phyloP scores from a whole-genome alignment of 1,139 yeast species.

The Sugiyamaella japonica region DNA sequence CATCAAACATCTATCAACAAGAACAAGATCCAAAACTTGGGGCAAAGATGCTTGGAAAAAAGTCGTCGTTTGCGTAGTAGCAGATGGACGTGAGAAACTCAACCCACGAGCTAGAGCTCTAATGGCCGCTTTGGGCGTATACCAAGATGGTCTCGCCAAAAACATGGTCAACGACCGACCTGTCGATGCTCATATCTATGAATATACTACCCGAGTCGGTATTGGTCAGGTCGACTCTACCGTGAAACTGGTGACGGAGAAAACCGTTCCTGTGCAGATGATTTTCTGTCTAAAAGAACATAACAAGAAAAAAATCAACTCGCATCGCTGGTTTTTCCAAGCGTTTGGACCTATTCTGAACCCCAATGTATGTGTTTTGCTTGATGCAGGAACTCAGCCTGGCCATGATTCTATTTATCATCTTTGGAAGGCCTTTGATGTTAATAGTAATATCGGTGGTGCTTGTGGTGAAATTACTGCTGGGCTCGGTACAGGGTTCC shows the following conservation, averaged over 20 bases:
- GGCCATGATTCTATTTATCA: constrained; percentile 69
- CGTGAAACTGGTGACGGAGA: constrained; percentile 54
- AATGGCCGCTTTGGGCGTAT: constrained; percentile 70
- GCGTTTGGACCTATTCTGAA: constrained; percentile 70
- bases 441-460: constrained; percentile 74
- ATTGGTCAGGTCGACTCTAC: constrained; percentile 62
- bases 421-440: constrained; percentile 70
- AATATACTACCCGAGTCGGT: constrained; percentile 77
- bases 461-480: constrained; percentile 86
- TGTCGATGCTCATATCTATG: constrained; percentile 74
- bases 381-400: constrained; percentile 83
- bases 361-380: constrained; percentile 68
- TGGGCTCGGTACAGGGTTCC: constrained; percentile 57
- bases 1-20: constrained; percentile 58
- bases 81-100: constrained; percentile 73
- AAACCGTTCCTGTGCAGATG: constrained; percentile 69
- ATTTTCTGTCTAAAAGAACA: constrained; percentile 76
- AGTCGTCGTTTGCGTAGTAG: constrained; percentile 70
- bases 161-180: constrained; percentile 67
- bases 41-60: constrained; percentile 82
- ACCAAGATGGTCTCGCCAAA: constrained; percentile 82
- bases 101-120: constrained; percentile 64
- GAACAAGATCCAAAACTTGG: constrained; percentile 65
- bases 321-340: constrained; percentile 84
- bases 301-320: constrained; percentile 72